Percentiles rank a stretch among this genome's conserved stretches.
Evolutionary conservation across 495 filamentous ascomycete genomes (phyloP).

Genomic region (Penicillium egyptiacum): DNA sequence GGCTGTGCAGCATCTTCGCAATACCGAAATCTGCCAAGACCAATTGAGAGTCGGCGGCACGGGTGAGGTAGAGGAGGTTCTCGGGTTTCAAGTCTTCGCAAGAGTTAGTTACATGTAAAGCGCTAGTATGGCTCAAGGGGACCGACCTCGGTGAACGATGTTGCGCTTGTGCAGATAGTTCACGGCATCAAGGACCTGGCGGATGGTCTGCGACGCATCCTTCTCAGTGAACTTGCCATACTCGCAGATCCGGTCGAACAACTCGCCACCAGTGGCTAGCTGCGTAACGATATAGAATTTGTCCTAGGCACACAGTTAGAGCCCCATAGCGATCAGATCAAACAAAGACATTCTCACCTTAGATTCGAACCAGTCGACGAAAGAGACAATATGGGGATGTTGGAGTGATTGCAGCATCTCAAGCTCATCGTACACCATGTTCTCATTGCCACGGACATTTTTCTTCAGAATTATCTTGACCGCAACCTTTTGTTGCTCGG

Average conservation of each 20-base stretch:
- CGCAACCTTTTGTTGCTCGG: constrained; percentile 80
- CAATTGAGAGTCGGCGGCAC: constrained; percentile 71
- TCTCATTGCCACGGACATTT: constrained; percentile 96
- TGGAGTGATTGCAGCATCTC: constrained; percentile 85
- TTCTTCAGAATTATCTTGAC: constrained; percentile 99
- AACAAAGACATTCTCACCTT: constrained; percentile 45
- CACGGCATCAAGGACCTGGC: constrained; percentile 91
- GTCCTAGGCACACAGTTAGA: constrained; percentile 59
- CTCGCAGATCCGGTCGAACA: constrained; percentile 98
- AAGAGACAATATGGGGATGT: constrained; percentile 95
- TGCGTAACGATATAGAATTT: constrained; percentile 99
- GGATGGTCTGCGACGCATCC: constrained; percentile 95
- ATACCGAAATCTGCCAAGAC: constrained; percentile 98
- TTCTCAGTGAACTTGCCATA: constrained; percentile 98
- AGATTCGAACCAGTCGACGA: constrained; percentile 99
- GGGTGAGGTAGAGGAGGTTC: constrained; percentile 91
- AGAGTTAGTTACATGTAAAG: constrained; percentile 9
- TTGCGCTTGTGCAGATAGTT: constrained; percentile 93
- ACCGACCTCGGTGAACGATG: constrained; percentile 89
- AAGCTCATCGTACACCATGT: constrained; percentile 98
- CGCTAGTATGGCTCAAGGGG: background rate
- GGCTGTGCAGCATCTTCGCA: constrained; percentile 93
- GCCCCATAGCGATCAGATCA: background rate
- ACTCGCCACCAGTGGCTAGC: constrained; percentile 90
- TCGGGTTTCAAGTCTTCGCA: constrained; percentile 90